These are phyloP conservation scores for Phytopythium chamaehyphon DNA, from an alignment of 352 stramenopile genomes.

Conservation along the genomic window DNA sequence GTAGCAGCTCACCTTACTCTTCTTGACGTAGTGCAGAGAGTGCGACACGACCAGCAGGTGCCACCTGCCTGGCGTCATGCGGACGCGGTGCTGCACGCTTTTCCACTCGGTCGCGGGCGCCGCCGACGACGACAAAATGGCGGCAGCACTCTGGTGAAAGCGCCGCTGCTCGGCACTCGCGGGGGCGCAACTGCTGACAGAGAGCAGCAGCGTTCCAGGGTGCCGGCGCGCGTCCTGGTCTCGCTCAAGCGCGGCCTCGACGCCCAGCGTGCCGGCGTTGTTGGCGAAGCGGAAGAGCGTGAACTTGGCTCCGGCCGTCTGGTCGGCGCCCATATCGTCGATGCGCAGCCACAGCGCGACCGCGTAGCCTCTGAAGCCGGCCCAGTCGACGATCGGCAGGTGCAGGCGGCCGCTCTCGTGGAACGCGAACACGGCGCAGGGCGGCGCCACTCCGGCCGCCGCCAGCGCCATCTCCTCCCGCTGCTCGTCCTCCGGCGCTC, in stretches of 20 bases:
- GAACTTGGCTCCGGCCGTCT: conserved; percentile 30
- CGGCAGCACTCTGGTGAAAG: conserved; percentile 23
- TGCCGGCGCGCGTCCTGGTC: conserved; percentile 20
- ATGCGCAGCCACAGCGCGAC: conserved; percentile 74
- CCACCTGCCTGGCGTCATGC: conserved; percentile 39
- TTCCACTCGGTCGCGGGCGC: conserved; percentile 44
- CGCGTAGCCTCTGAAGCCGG: conserved; percentile 72
- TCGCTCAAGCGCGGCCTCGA: conserved; percentile 65
- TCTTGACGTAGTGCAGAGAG: conserved; percentile 82
- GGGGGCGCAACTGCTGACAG: conserved; percentile 52
- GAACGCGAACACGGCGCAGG: conserved; percentile 65
- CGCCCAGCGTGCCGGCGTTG: conserved; percentile 54
- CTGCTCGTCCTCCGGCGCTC: conserved; percentile 15
- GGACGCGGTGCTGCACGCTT: conserved; percentile 44
- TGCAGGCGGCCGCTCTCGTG: conserved; percentile 60
- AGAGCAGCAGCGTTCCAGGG: conserved; percentile 29
- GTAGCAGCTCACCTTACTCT: conserved; percentile 77
- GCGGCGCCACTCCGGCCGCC: conserved; percentile 25
- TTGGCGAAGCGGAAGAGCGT: conserved; percentile 75
- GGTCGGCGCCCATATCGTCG: conserved; percentile 12
- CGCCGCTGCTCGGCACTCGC: conserved; percentile 12
- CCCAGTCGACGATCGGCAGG: conserved; percentile 76
- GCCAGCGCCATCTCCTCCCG: conserved; percentile 31
- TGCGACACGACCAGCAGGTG: conserved; percentile 74
- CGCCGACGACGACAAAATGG: conserved; percentile 29